phyloP scores from a whole-genome alignment of 306 rosid species.

The Nissolia schottii region DNA sequence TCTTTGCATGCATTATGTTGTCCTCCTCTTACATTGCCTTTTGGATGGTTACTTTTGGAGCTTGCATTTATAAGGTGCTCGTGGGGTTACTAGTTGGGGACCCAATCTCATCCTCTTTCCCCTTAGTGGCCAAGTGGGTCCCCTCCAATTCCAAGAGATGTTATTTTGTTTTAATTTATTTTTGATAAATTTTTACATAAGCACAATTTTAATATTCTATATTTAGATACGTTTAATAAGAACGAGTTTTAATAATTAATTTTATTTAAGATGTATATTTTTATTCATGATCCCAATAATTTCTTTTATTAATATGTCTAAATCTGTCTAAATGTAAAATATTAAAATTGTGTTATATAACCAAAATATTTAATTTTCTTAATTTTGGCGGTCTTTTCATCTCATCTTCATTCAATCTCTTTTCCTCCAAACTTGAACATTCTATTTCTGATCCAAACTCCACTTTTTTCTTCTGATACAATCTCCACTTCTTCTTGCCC shows the following conservation, averaged over 20 bases:
- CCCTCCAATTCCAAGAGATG: not conserved
- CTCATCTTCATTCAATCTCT: not conserved
- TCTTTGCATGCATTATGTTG: constrained; percentile 45
- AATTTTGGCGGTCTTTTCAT: not conserved
- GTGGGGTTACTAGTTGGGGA: not conserved
- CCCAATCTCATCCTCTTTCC: not conserved
- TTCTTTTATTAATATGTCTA: too few relatives aligned
- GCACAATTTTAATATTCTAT: too few relatives aligned
- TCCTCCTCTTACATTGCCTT: constrained; percentile 31
- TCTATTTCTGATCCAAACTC: not conserved
- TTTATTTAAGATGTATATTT: too few relatives aligned
- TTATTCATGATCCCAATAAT: too few relatives aligned
- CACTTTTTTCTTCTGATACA: not conserved
- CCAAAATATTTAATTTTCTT: too few relatives aligned
- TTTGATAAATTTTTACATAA: too few relatives aligned
- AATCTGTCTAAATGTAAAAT: too few relatives aligned
- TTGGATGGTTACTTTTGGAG: constrained; percentile 25
- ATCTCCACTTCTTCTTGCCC: constrained; percentile 8
- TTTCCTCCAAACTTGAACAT: not conserved
- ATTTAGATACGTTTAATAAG: too few relatives aligned
- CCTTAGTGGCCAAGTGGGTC: constrained; percentile 20
- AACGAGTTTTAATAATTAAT: too few relatives aligned
- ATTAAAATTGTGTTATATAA: too few relatives aligned
- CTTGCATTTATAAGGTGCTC: constrained; percentile 12
- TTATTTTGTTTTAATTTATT: not conserved